These are phyloP conservation scores for Paramecium sonneborni DNA, from an alignment of 73 alveolate species.

Conservation along the genomic window DNA sequence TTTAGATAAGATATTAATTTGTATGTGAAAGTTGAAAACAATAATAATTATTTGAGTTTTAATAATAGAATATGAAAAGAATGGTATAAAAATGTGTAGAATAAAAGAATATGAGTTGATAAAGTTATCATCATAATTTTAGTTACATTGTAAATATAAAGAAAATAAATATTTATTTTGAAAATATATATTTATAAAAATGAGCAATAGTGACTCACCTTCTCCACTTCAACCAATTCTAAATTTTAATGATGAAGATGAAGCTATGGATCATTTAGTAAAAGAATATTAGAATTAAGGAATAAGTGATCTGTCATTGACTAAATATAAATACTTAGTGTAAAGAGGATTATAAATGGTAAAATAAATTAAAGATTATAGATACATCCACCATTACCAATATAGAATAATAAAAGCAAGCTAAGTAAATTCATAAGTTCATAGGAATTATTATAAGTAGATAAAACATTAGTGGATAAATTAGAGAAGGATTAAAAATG, in stretches of 20 bases:
- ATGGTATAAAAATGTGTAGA: too few species aligned
- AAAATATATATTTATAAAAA: neutral
- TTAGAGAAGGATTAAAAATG: neutral
- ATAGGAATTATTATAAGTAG: neutral
- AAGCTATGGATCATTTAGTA: neutral
- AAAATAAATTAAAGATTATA: neutral
- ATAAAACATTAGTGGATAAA: neutral
- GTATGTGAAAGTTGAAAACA: neutral
- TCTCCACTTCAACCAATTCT: neutral
- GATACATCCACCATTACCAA: neutral
- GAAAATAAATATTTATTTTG: neutral
- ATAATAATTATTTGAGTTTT: neutral
- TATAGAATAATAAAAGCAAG: neutral
- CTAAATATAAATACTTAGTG: neutral
- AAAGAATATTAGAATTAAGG: neutral
- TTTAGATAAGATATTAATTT: too few species aligned
- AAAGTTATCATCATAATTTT: too few species aligned
- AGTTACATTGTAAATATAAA: neutral
- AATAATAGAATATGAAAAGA: too few species aligned
- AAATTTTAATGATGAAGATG: neutral
- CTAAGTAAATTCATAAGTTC: neutral
- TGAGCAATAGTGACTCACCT: neutral
- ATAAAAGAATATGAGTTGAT: too few species aligned
- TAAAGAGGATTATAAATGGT: neutral
- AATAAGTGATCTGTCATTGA: slow-evolving; percentile 12